Percentiles rank a stretch among this genome's conserved stretches.
Conservation (phyloP, 192 early-diverging fungal species). For the Chytriomyces sp. region DNA sequence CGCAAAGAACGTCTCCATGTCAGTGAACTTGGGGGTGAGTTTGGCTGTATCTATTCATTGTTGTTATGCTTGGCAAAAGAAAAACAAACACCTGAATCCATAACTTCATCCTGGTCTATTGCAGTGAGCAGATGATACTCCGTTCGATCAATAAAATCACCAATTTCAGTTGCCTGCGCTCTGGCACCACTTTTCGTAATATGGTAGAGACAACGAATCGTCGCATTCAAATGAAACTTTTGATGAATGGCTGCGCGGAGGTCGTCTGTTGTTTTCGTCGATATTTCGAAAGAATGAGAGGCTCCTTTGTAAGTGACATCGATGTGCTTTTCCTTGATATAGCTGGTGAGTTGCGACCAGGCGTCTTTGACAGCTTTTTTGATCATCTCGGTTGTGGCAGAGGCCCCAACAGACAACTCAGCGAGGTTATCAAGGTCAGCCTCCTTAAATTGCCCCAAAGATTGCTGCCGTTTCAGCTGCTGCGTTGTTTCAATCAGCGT, state of each 20-base stretch:
- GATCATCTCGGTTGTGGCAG: constrained; percentile 15
- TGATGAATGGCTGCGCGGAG: neutral
- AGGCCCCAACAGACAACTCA: neutral
- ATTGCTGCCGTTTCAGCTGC: constrained; percentile 1
- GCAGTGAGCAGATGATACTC: too few relatives aligned
- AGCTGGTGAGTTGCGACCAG: neutral
- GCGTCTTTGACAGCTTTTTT: neutral
- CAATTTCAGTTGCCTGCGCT: too few relatives aligned
- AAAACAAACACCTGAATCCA: neutral
- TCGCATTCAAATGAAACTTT: too few relatives aligned
- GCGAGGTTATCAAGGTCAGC: constrained; percentile 8
- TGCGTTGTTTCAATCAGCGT: too few relatives aligned
- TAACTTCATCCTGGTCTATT: too few relatives aligned
- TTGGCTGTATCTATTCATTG: too few relatives aligned
- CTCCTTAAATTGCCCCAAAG: constrained; percentile 1
- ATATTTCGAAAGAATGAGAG: neutral
- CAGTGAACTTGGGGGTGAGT: neutral
- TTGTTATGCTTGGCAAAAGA: too few relatives aligned
- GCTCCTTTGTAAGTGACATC: constrained; percentile 1
- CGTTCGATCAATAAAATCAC: too few relatives aligned
- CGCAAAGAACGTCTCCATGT: neutral
- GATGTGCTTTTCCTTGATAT: too few relatives aligned
- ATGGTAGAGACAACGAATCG: too few relatives aligned
- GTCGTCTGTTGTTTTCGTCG: neutral
- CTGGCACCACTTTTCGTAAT: too few relatives aligned